These are phyloP conservation scores for Penicillium sclerotigenum DNA, from an alignment of 2,329 filamentous ascomycete genomes.

Conservation along the genomic window DNA sequence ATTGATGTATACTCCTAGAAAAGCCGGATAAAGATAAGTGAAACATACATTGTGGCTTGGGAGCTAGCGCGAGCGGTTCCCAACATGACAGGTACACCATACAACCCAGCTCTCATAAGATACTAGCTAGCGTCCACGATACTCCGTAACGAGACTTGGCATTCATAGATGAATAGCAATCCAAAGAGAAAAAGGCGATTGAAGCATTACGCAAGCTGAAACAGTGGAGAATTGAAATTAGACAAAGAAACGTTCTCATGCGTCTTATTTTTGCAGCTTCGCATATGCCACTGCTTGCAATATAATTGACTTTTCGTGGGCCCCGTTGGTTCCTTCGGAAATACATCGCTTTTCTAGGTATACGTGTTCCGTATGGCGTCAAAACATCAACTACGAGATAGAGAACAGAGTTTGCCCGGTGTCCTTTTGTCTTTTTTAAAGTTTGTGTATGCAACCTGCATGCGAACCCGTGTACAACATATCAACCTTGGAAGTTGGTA, in stretches of 20 bases:
- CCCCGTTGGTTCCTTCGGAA: slow-evolving; percentile 11
- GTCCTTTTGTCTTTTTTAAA: not conserved
- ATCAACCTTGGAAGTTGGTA: not conserved
- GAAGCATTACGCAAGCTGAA: slow-evolving; percentile 1
- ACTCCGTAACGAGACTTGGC: not conserved
- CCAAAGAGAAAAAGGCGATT: not conserved
- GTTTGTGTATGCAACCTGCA: not conserved
- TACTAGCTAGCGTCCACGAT: not conserved
- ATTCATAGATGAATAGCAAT: not conserved
- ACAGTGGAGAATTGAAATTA: slow-evolving; percentile 1
- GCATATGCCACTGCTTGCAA: slow-evolving; percentile 12
- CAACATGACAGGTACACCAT: not conserved
- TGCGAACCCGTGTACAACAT: not conserved
- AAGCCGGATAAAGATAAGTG: not conserved
- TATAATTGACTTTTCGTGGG: slow-evolving; percentile 18
- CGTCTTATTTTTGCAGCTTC: not conserved
- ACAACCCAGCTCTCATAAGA: not conserved
- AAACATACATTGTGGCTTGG: not conserved
- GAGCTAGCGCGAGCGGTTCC: not conserved
- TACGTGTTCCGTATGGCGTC: not conserved
- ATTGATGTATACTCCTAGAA: not conserved
- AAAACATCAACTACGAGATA: not conserved
- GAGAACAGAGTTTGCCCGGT: not conserved
- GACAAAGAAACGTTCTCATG: slow-evolving; percentile 1
- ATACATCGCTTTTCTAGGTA: not conserved